Percentiles rank a stretch among this genome's conserved stretches.
Conservation (phyloP, 2,329 filamentous ascomycete genomes). For the Pseudopithomyces maydicus region DNA sequence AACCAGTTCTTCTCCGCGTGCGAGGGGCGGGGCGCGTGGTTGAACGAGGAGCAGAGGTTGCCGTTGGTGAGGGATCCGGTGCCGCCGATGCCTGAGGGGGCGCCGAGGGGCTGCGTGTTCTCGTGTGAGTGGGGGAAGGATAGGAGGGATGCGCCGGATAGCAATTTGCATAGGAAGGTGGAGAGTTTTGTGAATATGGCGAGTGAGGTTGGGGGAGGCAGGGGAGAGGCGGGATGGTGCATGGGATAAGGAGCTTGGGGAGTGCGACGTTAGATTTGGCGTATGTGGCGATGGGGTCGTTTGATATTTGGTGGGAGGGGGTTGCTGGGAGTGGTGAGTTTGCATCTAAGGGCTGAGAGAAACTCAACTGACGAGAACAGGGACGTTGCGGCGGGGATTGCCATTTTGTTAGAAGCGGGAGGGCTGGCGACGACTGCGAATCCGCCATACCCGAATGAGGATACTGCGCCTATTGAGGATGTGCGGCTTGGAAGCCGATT, state of each 20-base stretch:
- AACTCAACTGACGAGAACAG: constrained; percentile 37
- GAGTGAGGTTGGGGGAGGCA: constrained; percentile 64
- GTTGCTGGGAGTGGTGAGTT: constrained; percentile 76
- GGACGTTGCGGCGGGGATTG: constrained; percentile 79
- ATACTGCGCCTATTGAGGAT: constrained; percentile 64
- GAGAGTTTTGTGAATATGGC: constrained; percentile 79
- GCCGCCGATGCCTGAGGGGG: constrained; percentile 65
- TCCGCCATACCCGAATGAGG: constrained; percentile 57
- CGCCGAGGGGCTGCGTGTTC: constrained; percentile 73
- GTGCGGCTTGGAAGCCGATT: constrained; percentile 69
- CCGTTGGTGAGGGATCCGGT: constrained; percentile 68
- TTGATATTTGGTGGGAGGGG: constrained; percentile 87
- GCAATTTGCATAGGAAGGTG: constrained; percentile 73
- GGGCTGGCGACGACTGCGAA: constrained; percentile 77
- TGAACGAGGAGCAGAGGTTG: constrained; percentile 67
- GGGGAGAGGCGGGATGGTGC: constrained; percentile 78
- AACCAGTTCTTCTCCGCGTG: constrained; percentile 73
- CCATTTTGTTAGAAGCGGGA: constrained; percentile 73
- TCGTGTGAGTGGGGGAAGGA: constrained; percentile 83
- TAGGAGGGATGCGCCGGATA: constrained; percentile 66
- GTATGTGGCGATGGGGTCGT: constrained; percentile 74
- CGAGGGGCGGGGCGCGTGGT: constrained; percentile 68
- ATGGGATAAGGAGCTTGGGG: constrained; percentile 73
- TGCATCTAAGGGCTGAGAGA: neutral
- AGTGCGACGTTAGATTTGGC: constrained; percentile 75